These are phyloP conservation scores for Vitis vinifera DNA, from an alignment of 164 flowering plant species.

Conservation along the genomic window ASM3070453v1 NC_081822.1:1999001-1999500, in stretches of 20 bases:
- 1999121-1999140: constrained; percentile 1
- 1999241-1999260: constrained; percentile 3
- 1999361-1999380: not conserved
- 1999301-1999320: constrained; percentile 4
- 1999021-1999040: not conserved
- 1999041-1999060: not conserved
- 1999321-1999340: constrained; percentile 3
- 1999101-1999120: constrained; percentile 29
- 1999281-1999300: not conserved
- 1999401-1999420: constrained; percentile 4
- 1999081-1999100: constrained; percentile 32
- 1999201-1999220: not conserved
- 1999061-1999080: constrained; percentile 19
- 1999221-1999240: not conserved
- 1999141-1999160: not conserved
- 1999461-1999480: constrained; percentile 1
- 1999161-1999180: constrained; percentile 14
- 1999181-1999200: constrained; percentile 18
- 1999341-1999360: not conserved
- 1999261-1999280: not conserved
- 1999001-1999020: constrained; percentile 49
- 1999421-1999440: not conserved
- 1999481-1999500: not conserved
- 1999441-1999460: not conserved
- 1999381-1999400: no score